Conservation (phyloP, 2,329 filamentous ascomycete genomes). For the Cercospora sojina region DNA sequence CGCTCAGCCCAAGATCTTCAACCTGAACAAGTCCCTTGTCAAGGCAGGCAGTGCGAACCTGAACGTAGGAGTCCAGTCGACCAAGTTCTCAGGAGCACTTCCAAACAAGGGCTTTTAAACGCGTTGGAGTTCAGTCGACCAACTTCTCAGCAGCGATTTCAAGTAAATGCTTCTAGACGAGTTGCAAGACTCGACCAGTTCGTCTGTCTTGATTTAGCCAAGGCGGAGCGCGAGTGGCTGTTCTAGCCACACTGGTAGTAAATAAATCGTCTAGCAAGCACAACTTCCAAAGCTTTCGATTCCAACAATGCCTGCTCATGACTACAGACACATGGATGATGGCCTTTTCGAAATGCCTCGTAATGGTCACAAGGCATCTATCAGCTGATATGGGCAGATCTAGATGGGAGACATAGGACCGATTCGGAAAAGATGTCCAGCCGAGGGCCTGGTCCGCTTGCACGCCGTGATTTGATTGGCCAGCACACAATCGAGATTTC, state of each 20-base stretch:
- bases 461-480: neutral
- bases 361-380: neutral
- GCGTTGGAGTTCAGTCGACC: neutral
- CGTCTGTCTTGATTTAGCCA: neutral
- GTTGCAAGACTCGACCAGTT: neutral
- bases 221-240: neutral
- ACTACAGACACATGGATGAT: neutral
- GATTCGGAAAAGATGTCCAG: neutral
- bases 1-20: slow-evolving; percentile 25
- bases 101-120: neutral
- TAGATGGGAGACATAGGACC: neutral
- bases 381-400: neutral
- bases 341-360: neutral
- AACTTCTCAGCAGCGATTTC: neutral
- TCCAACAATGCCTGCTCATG: neutral
- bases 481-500: slow-evolving; percentile 1
- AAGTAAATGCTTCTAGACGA: neutral
- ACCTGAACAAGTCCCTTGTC: slow-evolving; percentile 9
- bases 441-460: neutral
- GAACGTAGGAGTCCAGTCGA: neutral
- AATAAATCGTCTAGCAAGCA: neutral
- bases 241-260: neutral
- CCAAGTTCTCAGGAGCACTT: neutral
- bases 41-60: slow-evolving; percentile 3
- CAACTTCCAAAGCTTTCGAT: neutral